Conservation (phyloP, 2,329 filamentous ascomycete species). For the Trichoderma brevicompactum region DNA sequence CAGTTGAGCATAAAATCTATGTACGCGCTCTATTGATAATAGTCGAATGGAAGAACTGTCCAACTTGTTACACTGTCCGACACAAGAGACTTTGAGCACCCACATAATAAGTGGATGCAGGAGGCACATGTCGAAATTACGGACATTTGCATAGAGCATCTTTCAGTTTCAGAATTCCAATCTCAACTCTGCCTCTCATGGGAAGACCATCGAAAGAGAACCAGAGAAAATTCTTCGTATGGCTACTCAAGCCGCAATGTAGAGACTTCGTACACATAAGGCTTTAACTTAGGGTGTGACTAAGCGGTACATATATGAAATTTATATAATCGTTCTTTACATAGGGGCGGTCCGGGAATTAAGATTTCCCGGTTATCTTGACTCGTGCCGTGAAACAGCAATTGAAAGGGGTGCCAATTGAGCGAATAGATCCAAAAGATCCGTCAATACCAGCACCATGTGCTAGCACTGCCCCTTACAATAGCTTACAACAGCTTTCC, state of each 20-base stretch:
- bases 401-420: too few relatives aligned
- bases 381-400: too few relatives aligned
- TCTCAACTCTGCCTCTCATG: not conserved
- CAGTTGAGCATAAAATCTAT: slow-evolving; percentile 43
- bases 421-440: too few relatives aligned
- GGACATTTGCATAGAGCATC: slow-evolving; percentile 43
- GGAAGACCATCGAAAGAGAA: not conserved
- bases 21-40: slow-evolving; percentile 50
- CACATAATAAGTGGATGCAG: slow-evolving; percentile 42
- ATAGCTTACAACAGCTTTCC: too few relatives aligned
- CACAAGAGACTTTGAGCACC: slow-evolving; percentile 48
- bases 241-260: not conserved
- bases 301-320: too few relatives aligned
- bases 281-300: not conserved
- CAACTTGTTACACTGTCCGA: slow-evolving; percentile 52
- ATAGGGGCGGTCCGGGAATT: too few relatives aligned
- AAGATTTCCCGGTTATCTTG: too few relatives aligned
- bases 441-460: too few relatives aligned
- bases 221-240: not conserved
- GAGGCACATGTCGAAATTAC: slow-evolving; percentile 39
- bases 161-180: slow-evolving; percentile 41
- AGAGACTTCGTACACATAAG: not conserved
- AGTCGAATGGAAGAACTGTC: slow-evolving; percentile 47
- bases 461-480: too few relatives aligned
- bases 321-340: too few relatives aligned